Conservation (phyloP, 176 grass and related monocot genomes). For the Puccinellia tenuiflora region DNA sequence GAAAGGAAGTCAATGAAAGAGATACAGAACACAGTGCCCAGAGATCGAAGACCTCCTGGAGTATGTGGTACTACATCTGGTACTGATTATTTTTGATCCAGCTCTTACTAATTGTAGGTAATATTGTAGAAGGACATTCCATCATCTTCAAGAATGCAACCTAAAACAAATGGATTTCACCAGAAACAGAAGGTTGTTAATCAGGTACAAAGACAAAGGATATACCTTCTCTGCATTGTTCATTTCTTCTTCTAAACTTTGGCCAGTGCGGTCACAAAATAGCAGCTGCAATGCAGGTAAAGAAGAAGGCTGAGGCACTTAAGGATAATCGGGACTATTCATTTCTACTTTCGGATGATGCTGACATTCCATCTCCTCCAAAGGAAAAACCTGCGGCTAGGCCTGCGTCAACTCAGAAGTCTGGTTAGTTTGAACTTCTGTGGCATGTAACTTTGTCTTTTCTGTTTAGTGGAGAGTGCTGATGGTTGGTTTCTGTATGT, state of each 20-base stretch:
- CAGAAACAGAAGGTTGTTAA: conserved; percentile 64
- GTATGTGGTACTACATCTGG: conserved; percentile 25
- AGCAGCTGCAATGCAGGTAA: conserved; percentile 49
- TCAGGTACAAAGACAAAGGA: conserved; percentile 52
- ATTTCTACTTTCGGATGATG: conserved; percentile 91
- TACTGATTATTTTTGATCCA: conserved; percentile 12
- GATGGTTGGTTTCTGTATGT: conserved; percentile 19
- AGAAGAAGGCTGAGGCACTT: conserved; percentile 78
- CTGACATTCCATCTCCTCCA: conserved; percentile 51
- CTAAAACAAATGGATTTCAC: conserved; percentile 43
- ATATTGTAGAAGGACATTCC: conserved; percentile 53
- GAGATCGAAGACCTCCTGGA: conserved; percentile 34
- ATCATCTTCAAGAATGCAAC: conserved; percentile 43
- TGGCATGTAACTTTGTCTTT: background rate
- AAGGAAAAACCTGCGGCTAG: conserved; percentile 41
- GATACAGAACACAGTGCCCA: conserved; percentile 30
- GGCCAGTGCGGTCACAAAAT: conserved; percentile 30
- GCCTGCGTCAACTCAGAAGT: conserved; percentile 36
- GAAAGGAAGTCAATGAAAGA: conserved; percentile 83
- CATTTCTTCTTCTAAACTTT: conserved; percentile 24
- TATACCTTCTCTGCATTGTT: conserved; percentile 17
- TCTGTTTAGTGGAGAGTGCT: background rate
- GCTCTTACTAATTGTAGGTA: background rate
- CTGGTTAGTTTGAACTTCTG: conserved; percentile 44
- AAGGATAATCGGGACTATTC: conserved; percentile 92